Base-by-base conservation (phyloP, 768 basidiomycete genomes). In the Russula ochroleuca region DNA sequence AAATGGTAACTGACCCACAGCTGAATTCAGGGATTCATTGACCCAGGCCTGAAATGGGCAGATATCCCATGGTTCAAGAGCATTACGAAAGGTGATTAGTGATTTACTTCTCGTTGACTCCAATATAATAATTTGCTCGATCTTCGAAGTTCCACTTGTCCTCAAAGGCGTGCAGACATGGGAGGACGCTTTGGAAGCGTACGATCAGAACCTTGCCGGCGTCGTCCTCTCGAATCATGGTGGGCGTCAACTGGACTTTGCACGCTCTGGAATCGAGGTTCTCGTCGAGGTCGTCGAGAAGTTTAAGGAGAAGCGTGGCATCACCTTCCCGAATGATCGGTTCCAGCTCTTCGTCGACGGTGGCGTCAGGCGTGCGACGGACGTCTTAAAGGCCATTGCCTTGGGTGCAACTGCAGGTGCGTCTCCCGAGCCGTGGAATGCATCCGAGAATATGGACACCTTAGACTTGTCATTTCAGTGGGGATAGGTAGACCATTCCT, bases 341-440 rank as follows among this genome's bases (percentile, higher is more conserved):
- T 92, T 98, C 77, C 86, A 93, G 71, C 78, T 99, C 38, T 93
- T 89, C 70, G 82, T 94, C 14, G 96, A 99, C 70, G 96, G 96
- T n/a, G 97, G 96, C 60, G 92, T 98, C 9, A 81, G 94, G 54
- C 79, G 94, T 41, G 93, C 94, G 1, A 92, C 88, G 13, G 93
- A 96, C 72, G 87, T 94, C 2, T 76, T 96, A 61, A 95, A 96
- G 71, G 93, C 92, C 2, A 72, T 94, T 54, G 92, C 92, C 0
- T 78, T 95, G 15, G 94, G 93, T 21, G 93, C 93, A n/a, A 92
- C 87, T 47, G 93, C 92, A 17, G 89, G 86, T 86, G 57, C 28
- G 77, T 57, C 13, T 21, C 48, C 48, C 6, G 28, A 55, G 25
- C 5, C 57, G 60, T 17, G 40, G 43, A 59, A 43, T 47, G 57